phyloP scores from a whole-genome alignment of 345 rosid genomes.

The Erucastrum elatum region DNA sequence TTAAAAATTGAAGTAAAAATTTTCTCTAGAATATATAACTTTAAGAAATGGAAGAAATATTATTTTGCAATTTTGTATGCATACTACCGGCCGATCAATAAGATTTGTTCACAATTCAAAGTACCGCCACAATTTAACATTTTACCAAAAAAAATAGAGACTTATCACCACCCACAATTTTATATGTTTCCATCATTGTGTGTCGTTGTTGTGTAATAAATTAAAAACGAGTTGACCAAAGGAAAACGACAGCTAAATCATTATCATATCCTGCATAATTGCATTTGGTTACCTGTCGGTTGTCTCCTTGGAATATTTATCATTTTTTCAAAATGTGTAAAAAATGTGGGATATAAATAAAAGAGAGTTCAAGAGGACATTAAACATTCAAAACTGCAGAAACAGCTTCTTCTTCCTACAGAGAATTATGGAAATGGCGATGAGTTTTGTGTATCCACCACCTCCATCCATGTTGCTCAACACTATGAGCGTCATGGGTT shows the following conservation, averaged over 20 bases:
- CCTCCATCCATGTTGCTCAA: slow-evolving; percentile 45
- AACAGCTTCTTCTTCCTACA: neutral
- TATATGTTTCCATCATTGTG: neutral
- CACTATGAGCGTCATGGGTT: slow-evolving; percentile 39
- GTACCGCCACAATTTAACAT: neutral
- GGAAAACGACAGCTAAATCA: neutral
- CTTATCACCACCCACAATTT: neutral
- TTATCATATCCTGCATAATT: neutral
- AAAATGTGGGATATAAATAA: slow-evolving; percentile 14
- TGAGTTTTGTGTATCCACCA: slow-evolving; percentile 39
- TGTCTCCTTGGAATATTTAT: neutral
- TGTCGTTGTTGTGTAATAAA: neutral
- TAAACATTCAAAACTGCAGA: neutral
- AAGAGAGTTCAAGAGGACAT: neutral
- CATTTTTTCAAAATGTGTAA: neutral
- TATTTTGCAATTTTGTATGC: neutral
- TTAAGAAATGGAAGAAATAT: too few species aligned
- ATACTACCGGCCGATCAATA: neutral
- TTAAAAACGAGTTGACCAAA: neutral
- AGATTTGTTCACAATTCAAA: neutral
- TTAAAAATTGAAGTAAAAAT: too few species aligned
- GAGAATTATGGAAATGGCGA: slow-evolving; percentile 12
- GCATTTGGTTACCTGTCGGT: neutral
- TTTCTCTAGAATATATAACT: too few species aligned
- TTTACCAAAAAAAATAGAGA: neutral